Evolutionary conservation across 768 basidiomycete genomes (phyloP), one percentile per base, ranked within the genome.

Genomic region (Vishniacozyma victoriae): DNA sequence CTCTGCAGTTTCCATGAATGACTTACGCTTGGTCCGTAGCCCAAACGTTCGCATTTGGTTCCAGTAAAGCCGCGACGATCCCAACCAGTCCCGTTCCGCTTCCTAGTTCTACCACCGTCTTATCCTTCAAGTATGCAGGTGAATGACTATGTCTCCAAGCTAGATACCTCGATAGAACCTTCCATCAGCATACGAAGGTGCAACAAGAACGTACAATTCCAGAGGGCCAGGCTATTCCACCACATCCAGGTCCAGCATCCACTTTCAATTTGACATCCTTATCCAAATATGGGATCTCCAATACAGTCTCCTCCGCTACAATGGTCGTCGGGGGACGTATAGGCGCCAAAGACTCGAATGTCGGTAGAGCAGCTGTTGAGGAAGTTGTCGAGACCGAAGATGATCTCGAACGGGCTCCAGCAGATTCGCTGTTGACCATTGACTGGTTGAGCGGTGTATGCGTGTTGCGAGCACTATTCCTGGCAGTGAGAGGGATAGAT

Each of bases 71-170:
- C 2, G 84, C 84, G 4, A 85, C 82, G 22, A 96, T 78, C 7
- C 90, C 90, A n/a, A 93, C 89, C 19, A 96, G 77, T 15, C 91
- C 91, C 3, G 91, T 96, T 1, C 91, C 91, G 56, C 85, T 85
- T 4, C 91, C 91, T 2, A 96, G 78, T 64, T 96, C 91, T 15
- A 95, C 67, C 12, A 92, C 73, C 24, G 66, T 78, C 69, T 77
- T 81, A 39, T 77, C 77, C 22, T 72, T 52, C 23, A 92, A 73
- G 40, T 76, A 78, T 0, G 80, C 80, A 0, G 54, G 48, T 22
- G 57, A 47, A 3, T 44, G 31, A 1, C 25, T 40, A 45, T 69
- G 55, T 38, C 78, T 76, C 37, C 79, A 76, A 15, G 81, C 75
- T 26, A 95, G 75, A 70, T 92, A 91, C 36, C 75, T 78, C 9